These are phyloP conservation scores for Theobroma grandiflorum DNA, from an alignment of 441 rosid species.

Conservation along the genomic window DNA sequence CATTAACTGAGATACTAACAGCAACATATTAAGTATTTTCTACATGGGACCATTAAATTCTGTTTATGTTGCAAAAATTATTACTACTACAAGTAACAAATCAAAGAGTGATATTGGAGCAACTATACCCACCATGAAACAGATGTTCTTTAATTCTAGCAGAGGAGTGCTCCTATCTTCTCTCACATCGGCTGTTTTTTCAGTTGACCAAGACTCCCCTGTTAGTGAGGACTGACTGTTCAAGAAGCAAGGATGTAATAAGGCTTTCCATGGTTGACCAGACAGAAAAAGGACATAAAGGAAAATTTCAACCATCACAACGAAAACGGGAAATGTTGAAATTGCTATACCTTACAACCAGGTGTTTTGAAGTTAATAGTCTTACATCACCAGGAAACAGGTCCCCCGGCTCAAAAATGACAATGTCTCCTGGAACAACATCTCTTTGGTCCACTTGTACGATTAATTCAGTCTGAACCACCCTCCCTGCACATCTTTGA, in stretches of 20 bases:
- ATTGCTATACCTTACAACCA: constrained; percentile 65
- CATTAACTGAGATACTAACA: background rate
- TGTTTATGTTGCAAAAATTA: background rate
- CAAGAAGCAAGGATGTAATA: constrained; percentile 40
- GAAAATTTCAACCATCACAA: background rate
- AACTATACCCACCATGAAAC: constrained; percentile 64
- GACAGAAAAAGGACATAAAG: background rate
- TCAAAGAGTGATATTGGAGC: constrained; percentile 11
- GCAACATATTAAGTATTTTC: background rate
- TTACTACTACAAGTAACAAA: constrained; percentile 15
- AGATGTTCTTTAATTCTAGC: constrained; percentile 72
- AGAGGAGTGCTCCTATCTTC: constrained; percentile 63
- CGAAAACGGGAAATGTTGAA: constrained; percentile 14
- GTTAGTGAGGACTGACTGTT: constrained; percentile 82
- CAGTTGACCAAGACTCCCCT: constrained; percentile 66
- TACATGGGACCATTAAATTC: background rate
- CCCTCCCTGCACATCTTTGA: constrained; percentile 81
- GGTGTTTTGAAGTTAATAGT: constrained; percentile 65
- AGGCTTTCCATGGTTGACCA: constrained; percentile 29
- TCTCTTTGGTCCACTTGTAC: constrained; percentile 81
- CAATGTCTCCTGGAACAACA: constrained; percentile 80
- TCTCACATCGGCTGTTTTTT: constrained; percentile 62
- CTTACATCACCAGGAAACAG: constrained; percentile 83
- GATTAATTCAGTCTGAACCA: constrained; percentile 67
- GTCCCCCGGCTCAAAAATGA: constrained; percentile 76